Conservation (phyloP, 148 eudicot genomes). For the Dysphania ambrosioides region DNA sequence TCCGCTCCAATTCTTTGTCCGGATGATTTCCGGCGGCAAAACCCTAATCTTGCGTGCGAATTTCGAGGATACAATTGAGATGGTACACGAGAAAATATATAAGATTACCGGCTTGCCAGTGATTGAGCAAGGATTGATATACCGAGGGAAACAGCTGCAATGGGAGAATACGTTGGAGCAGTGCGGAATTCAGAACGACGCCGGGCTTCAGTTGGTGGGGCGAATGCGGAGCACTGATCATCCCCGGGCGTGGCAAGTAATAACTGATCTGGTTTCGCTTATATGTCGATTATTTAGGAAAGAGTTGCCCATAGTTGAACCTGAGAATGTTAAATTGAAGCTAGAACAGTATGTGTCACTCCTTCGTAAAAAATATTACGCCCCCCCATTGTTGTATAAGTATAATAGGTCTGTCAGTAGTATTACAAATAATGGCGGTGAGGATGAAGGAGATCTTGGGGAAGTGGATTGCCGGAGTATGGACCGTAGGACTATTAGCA, state of each 20-base stretch:
- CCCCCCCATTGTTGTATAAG: background rate
- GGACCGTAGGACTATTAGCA: background rate
- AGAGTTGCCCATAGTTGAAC: background rate
- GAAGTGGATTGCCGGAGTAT: no score
- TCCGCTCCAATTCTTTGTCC: constrained; percentile 55
- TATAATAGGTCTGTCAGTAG: no score
- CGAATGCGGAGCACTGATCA: constrained; percentile 63
- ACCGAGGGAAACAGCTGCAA: constrained; percentile 60
- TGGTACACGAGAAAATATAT: constrained; percentile 41
- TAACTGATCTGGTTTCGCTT: constrained; percentile 41
- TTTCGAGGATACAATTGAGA: constrained; percentile 42
- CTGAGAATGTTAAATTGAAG: constrained; percentile 9
- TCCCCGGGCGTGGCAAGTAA: constrained; percentile 53
- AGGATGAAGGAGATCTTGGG: no score
- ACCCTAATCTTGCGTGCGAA: constrained; percentile 47
- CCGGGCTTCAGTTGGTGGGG: constrained; percentile 53
- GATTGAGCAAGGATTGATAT: constrained; percentile 52
- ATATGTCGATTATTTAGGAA: constrained; percentile 39
- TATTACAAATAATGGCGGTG: background rate
- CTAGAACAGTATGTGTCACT: constrained; percentile 24
- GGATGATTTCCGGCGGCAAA: constrained; percentile 34
- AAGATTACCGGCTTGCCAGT: constrained; percentile 44
- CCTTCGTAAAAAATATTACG: background rate
- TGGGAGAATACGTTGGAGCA: constrained; percentile 53
- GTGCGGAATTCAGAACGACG: constrained; percentile 48